These are phyloP conservation scores for Colletotrichum gigasporum DNA, from an alignment of 2,329 filamentous ascomycete genomes.

Conservation along the genomic window DNA sequence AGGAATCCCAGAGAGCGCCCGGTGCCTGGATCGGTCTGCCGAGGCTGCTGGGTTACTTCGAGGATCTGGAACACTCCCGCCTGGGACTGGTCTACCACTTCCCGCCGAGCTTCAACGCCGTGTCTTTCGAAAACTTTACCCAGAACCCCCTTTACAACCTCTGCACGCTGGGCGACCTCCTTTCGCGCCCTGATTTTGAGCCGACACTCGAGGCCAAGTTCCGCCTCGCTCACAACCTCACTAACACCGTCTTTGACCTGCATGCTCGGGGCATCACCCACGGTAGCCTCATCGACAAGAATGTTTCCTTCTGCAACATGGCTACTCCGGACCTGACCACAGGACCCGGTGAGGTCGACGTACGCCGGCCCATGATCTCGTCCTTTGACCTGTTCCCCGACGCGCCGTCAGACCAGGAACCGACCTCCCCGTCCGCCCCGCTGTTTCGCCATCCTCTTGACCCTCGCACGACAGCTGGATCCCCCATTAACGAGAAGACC, in stretches of 20 bases:
- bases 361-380: constrained; percentile 75
- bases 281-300: constrained; percentile 73
- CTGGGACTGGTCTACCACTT: constrained; percentile 81
- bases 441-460: constrained; percentile 76
- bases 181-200: constrained; percentile 62
- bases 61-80: constrained; percentile 75
- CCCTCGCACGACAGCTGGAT: constrained; percentile 59
- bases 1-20: constrained; percentile 59
- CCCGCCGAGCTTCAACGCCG: constrained; percentile 70
- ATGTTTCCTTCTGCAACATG: constrained; percentile 71
- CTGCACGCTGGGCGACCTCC: constrained; percentile 63
- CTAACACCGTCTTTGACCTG: constrained; percentile 77
- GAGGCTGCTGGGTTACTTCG: constrained; percentile 75
- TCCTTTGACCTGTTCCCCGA: constrained; percentile 78
- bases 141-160: constrained; percentile 60
- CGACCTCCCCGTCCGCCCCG: constrained; percentile 41
- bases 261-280: constrained; percentile 76
- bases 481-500: constrained; percentile 57
- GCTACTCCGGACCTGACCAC: constrained; percentile 49
- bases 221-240: constrained; percentile 76
- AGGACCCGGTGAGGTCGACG: constrained; percentile 62
- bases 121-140: constrained; percentile 61
- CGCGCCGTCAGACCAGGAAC: constrained; percentile 45
- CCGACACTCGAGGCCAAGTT: constrained; percentile 81
- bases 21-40: constrained; percentile 70